Evolutionary conservation across 2,329 filamentous ascomycete species (phyloP), one percentile per base, ranked within the genome.

Genomic region (Colletotrichum destructivum): DNA sequence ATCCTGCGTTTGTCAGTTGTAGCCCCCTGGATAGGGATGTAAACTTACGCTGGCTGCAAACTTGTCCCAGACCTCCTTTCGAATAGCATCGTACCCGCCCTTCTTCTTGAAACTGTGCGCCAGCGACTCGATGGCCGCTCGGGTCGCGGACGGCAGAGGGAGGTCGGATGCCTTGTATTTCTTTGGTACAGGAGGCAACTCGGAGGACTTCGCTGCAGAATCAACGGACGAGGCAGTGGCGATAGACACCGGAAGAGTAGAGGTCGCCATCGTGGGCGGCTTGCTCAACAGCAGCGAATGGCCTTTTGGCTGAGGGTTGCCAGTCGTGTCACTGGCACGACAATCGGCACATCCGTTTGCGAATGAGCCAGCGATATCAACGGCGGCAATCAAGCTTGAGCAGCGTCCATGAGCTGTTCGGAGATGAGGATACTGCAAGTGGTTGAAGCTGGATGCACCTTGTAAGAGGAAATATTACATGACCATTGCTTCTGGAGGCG

Each of bases 101-200:
- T 94, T 94, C 83, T 95, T 96, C 82, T 95, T 95, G 84, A 95
- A 96, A 13, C 89, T 92, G 78, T 94, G 91, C n/a, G 93, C 89
- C 26, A 96, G 87, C 18, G 87, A 88, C 76, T 95, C 93, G 68
- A 96, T 94, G 1, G 92, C 91, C 1, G 89, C 88, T 74, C 92
- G 88, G 63, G 94, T 93, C n/a, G 90, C 88, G 3, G 91, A 92
- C 6, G 92, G 89, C 23, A 95, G 83, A 2, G 93, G 93, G 21
- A 96, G 86, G 76, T 96, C 93, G 0, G 91, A 92, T 3, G 92
- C 89, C 80, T 94, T 94, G 79, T 92, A 89, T 77, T 90, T 92
- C 76, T 82, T 72, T 40, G 73, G 60, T 2, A 54, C 56, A 4
- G 72, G 69, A 46, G 47, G 13, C 3, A 57, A 35, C 40, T 64